These are phyloP conservation scores for Nymphaea colorata DNA, from an alignment of 164 flowering plant genomes.

Conservation along the genomic window DNA sequence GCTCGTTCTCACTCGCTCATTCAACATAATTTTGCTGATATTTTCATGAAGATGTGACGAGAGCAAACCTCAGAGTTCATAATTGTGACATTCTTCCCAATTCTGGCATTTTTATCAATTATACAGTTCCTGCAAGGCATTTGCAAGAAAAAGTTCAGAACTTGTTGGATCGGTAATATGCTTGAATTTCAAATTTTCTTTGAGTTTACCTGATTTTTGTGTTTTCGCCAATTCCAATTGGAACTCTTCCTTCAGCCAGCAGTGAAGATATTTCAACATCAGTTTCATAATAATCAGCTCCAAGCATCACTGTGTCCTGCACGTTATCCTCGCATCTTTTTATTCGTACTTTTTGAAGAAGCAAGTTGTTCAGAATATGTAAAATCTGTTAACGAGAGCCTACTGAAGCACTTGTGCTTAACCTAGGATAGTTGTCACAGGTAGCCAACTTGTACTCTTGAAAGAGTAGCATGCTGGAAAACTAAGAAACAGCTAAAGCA, in stretches of 20 bases:
- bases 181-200: background rate
- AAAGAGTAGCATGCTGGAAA: background rate
- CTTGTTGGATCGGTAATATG: background rate
- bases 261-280: constrained; percentile 50
- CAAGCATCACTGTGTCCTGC: constrained; percentile 98
- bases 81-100: constrained; percentile 72
- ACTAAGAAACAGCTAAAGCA: background rate
- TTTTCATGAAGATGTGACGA: background rate
- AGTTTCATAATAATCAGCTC: constrained; percentile 88
- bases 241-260: constrained; percentile 80
- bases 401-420: no score
- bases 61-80: constrained; percentile 63
- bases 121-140: constrained; percentile 54
- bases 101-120: constrained; percentile 90
- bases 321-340: constrained; percentile 1
- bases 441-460: background rate
- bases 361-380: background rate
- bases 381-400: background rate
- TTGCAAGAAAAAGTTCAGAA: constrained; percentile 3
- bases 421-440: background rate
- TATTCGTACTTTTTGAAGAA: background rate
- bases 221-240: constrained; percentile 85
- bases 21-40: background rate
- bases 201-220: constrained; percentile 54
- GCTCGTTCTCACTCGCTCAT: background rate